Evolutionary conservation across 2,329 filamentous ascomycete species (phyloP), one percentile per base, ranked within the genome.

Genomic region (Sporothrix globosa): DNA sequence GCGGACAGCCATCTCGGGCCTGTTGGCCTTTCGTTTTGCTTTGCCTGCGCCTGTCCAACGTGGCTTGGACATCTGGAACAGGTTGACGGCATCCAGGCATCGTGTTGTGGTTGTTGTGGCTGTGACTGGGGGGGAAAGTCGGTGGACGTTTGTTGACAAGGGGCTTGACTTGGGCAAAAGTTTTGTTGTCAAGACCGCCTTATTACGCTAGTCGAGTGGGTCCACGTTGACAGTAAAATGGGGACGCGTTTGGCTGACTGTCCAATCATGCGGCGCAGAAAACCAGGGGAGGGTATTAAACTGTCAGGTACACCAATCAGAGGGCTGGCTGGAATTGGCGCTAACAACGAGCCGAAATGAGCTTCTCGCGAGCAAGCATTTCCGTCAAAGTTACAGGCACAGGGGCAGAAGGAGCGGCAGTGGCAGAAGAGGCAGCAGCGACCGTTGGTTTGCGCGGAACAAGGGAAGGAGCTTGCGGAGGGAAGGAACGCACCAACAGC

Each of bases 291-390:
- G 24, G 41, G 61, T 60, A 60, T 70, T 52, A 24, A 24, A 9
- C 60, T 48, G 46, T 58, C 71, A 72, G 71, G 71, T 53, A 72
- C 71, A 70, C 71, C 71, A 72, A 72, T 72, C 50, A 70, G 41
- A 46, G 48, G 27, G 27, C 46, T 13, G 21, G 34, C 17, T 9
- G 7, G 3, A 27, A 63, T 11, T 58, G 52, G 54, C 44, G 30
- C 50, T 70, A 63, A 48, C n/a, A 11, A 50, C 65, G 21, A 39
- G 46, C 69, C 71, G 72, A 73, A 69, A 73, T 73, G 72, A 73
- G 71, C 61, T 71, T 68, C 68, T 66, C 30, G 30, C 60, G 39
- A 24, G 9, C 34, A 54, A 56, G 50, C 60, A 54, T 30, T 46
- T 48, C 41, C 24, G 39, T 30, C 58, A 17, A 17, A 67, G 34